These are phyloP conservation scores for Periconia sp. DNA, from an alignment of 2,329 filamentous ascomycete species.

Conservation along the genomic window DNA sequence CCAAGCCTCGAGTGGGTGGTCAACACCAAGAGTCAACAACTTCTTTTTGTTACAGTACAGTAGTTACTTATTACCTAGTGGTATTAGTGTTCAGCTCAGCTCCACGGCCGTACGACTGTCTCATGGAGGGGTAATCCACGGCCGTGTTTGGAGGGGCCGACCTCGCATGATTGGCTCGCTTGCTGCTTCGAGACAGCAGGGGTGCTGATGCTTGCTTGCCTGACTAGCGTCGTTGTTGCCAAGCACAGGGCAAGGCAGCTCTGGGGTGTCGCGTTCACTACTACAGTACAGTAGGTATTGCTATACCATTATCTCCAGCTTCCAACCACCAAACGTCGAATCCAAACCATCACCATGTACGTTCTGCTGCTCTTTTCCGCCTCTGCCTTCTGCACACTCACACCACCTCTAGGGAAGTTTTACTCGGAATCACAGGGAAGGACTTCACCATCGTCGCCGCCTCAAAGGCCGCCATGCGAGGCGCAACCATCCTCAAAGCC, in stretches of 20 bases:
- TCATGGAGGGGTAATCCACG: too few species aligned
- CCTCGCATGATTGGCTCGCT: neutral
- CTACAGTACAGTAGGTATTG: neutral
- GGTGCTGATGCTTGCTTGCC: neutral
- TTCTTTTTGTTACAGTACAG: too few species aligned
- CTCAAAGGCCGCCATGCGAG: conserved; percentile 97
- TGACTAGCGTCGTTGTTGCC: too few species aligned
- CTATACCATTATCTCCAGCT: neutral
- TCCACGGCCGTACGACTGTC: too few species aligned
- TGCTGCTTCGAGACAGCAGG: neutral
- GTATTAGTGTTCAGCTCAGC: too few species aligned
- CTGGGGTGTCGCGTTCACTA: conserved; percentile 13
- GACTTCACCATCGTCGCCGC: conserved; percentile 98
- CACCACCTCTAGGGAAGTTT: conserved; percentile 77
- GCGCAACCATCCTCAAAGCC: conserved; percentile 91
- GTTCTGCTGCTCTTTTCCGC: conserved; percentile 4
- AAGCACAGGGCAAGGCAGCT: conserved; percentile 12
- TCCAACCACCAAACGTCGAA: neutral
- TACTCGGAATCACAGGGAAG: conserved; percentile 97
- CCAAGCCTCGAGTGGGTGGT: too few species aligned
- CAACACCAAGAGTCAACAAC: too few species aligned
- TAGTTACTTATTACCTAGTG: too few species aligned
- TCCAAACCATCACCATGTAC: conserved; percentile 34
- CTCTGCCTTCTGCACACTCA: conserved; percentile 13
- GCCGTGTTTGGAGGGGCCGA: too few species aligned